These are phyloP conservation scores for Acanthamoeba lugdunensis DNA, from an alignment of 208 protist species.

Conservation along the genomic window DNA sequence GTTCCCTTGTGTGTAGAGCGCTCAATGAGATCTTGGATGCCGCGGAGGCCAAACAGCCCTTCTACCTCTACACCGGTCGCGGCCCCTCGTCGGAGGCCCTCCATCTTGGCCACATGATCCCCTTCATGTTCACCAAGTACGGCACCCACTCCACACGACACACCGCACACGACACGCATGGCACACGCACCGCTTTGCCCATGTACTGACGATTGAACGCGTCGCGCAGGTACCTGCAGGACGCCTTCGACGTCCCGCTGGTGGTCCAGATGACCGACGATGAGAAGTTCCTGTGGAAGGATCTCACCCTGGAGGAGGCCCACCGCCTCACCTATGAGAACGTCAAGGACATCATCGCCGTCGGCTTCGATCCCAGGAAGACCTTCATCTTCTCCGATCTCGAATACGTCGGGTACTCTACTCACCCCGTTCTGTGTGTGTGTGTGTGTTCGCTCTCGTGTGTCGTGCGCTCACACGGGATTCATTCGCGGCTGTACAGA, in stretches of 20 bases:
- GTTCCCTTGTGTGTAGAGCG: background rate
- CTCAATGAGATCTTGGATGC: slow-evolving; percentile 90
- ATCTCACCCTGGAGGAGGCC: slow-evolving; percentile 89
- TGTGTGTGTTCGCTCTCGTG: background rate
- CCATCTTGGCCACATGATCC: slow-evolving; percentile 98
- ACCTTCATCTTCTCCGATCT: slow-evolving; percentile 99
- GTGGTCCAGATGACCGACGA: slow-evolving; percentile 99
- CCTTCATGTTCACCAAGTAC: slow-evolving; percentile 97
- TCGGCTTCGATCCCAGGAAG: slow-evolving; percentile 96
- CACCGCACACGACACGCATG: too few relatives aligned
- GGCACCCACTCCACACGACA: background rate
- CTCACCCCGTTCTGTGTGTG: too few relatives aligned
- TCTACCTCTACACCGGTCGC: slow-evolving; percentile 99
- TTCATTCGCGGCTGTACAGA: slow-evolving; percentile 63
- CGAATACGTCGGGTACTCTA: slow-evolving; percentile 91
- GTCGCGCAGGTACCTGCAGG: slow-evolving; percentile 93
- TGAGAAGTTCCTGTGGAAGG: slow-evolving; percentile 99
- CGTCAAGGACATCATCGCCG: slow-evolving; percentile 98
- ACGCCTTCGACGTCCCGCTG: slow-evolving; percentile 96
- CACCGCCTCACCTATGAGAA: slow-evolving; percentile 93
- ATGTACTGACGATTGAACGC: background rate
- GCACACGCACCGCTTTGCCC: background rate
- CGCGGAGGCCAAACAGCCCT: slow-evolving; percentile 90
- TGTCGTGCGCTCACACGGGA: background rate
- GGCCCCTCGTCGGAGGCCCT: slow-evolving; percentile 96